Percentiles rank a stretch among this genome's conserved stretches.
Conservation (phyloP, 768 basidiomycete genomes). For the Phlebiopsis flavidoalba region DNA sequence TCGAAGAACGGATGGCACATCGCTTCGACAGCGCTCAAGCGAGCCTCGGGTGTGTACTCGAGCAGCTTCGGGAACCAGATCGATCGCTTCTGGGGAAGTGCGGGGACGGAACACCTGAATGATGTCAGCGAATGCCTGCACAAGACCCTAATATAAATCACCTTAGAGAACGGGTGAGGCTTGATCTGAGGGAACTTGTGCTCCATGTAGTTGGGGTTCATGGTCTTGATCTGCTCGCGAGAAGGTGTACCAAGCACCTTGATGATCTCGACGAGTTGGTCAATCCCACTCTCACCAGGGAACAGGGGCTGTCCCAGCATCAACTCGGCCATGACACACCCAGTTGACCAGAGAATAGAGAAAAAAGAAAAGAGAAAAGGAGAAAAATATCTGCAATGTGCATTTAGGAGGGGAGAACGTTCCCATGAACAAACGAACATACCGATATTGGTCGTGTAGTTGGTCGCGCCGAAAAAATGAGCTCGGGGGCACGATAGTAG, state of each 20-base stretch:
- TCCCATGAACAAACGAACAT: conserved; percentile 24
- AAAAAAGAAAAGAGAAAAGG: no score
- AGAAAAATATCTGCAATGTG: conserved; percentile 71
- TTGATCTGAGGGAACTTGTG: conserved; percentile 99
- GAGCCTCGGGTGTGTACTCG: conserved; percentile 96
- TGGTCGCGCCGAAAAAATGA: conserved; percentile 99
- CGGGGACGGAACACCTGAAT: conserved; percentile 93
- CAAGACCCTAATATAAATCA: conserved; percentile 26
- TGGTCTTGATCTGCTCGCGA: conserved; percentile 99
- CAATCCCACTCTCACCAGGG: conserved; percentile 98
- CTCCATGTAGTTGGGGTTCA: conserved; percentile 99
- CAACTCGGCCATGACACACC: conserved; percentile 99
- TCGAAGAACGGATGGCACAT: conserved; percentile 98
- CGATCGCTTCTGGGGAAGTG: conserved; percentile 93
- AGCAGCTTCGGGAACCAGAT: conserved; percentile 90
- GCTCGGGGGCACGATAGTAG: conserved; percentile 98
- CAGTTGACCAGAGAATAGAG: conserved; percentile 99
- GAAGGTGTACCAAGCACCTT: conserved; percentile 98
- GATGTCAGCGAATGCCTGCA: conserved; percentile 4
- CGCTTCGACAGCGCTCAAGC: conserved; percentile 84
- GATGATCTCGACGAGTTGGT: conserved; percentile 99
- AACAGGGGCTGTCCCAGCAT: conserved; percentile 99
- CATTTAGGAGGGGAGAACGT: neutral
- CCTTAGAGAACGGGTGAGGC: conserved; percentile 98
- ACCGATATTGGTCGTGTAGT: conserved; percentile 99